Percentiles rank a stretch among this genome's conserved stretches.
Conservation (phyloP, 495 filamentous ascomycete species). For the Penicillium crystallinum region DNA sequence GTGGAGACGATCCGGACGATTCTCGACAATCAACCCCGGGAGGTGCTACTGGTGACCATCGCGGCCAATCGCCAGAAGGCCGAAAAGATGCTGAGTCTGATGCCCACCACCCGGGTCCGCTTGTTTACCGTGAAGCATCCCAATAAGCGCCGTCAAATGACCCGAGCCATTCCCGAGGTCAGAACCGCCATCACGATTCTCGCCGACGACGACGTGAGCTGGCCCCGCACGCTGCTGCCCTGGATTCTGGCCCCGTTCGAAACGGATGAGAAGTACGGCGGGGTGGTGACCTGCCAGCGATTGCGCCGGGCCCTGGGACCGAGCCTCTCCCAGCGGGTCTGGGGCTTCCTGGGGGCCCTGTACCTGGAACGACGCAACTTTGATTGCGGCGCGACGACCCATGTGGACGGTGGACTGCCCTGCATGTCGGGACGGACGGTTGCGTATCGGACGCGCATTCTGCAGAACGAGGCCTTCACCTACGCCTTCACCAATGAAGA, state of each 20-base stretch:
- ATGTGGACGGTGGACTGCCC: conserved; percentile 79
- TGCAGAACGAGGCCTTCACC: conserved; percentile 71
- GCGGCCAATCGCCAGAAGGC: conserved; percentile 56
- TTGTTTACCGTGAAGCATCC: conserved; percentile 53
- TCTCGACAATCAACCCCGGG: conserved; percentile 49
- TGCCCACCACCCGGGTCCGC: conserved; percentile 49
- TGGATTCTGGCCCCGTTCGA: conserved; percentile 88
- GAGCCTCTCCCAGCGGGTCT: conserved; percentile 53
- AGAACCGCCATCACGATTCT: conserved; percentile 70
- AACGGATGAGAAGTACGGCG: conserved; percentile 63
- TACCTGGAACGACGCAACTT: conserved; percentile 85
- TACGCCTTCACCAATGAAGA: conserved; percentile 66
- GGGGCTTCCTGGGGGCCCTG: conserved; percentile 72
- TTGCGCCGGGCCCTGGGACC: conserved; percentile 59
- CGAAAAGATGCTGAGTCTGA: conserved; percentile 44
- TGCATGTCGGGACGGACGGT: conserved; percentile 86
- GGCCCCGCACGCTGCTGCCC: conserved; percentile 67
- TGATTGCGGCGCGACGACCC: conserved; percentile 81
- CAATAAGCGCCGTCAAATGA: conserved; percentile 84
- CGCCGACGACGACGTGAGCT: conserved; percentile 84
- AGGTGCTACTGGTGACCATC: conserved; percentile 60
- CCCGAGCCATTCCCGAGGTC: conserved; percentile 71
- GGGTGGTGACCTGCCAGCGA: conserved; percentile 77
- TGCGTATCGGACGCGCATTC: conserved; percentile 73
- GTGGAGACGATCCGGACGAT: conserved; percentile 56